Percentiles rank a stretch among this genome's conserved stretches.
phyloP scores from a whole-genome alignment of 257 asterid genomes.

The Solanum infundibuliforme region DNA sequence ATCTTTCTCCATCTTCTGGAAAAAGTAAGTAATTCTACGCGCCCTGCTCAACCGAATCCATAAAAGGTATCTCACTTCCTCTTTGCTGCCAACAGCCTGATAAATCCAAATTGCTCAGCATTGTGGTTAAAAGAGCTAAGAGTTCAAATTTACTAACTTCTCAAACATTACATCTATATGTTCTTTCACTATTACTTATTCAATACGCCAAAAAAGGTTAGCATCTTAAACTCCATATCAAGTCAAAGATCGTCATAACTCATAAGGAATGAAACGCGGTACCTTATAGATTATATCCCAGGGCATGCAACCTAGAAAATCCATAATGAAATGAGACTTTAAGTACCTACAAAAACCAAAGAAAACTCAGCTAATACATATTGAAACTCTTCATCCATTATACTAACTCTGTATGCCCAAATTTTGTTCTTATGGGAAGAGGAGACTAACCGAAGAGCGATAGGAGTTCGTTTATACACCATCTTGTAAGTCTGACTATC shows the following conservation, averaged over 20 bases:
- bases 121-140: neutral
- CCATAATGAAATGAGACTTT: slow-evolving; percentile 38
- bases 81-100: slow-evolving; percentile 56
- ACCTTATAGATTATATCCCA: slow-evolving; percentile 74
- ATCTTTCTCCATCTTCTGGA: slow-evolving; percentile 74
- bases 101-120: neutral
- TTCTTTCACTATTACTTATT: neutral
- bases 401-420: neutral
- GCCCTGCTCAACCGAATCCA: slow-evolving; percentile 75
- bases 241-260: neutral
- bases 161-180: neutral
- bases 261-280: neutral
- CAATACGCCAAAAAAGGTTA: neutral
- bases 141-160: neutral
- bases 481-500: slow-evolving; percentile 52
- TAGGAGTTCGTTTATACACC: slow-evolving; percentile 40
- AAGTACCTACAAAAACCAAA: slow-evolving; percentile 31
- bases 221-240: neutral
- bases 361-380: neutral
- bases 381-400: neutral
- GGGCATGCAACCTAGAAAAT: slow-evolving; percentile 54
- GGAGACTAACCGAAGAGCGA: slow-evolving; percentile 39
- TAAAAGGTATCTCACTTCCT: slow-evolving; percentile 71
- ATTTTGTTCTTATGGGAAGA: neutral
- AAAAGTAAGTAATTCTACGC: slow-evolving; percentile 51